Evolutionary conservation across 177 flowering plant species (phyloP), one percentile per base, ranked within the genome.

Genomic region (Telopea speciosissima): DNA sequence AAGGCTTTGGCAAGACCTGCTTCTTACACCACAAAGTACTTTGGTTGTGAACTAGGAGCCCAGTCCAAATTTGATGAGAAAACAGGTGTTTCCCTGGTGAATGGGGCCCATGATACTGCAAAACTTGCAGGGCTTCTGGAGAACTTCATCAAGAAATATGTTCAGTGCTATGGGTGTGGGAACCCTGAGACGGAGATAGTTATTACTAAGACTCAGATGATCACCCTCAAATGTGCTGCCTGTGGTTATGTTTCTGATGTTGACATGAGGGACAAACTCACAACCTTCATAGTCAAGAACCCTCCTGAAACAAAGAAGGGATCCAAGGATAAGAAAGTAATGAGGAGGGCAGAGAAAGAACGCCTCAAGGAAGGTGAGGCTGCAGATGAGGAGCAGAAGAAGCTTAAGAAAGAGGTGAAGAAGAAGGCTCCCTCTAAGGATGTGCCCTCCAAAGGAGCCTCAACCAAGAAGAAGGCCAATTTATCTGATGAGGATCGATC

Each of bases 331-430:
- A 91, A 93, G 83, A 93, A 93, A 77, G 90, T 90, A 25, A 80
- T 91, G 96, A 89, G 98, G 80, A 85, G 91, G 70, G 97, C 98
- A 58, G 98, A 93, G 83, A 93, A 91, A 75, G 98, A 93, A 81
- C 79, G 96, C 8, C 80, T 93, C 23, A 91, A 91, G 83, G 98
- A 89, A 78, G 98, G 98, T 8, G 97, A 91, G 68, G 93, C 86
- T 58, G 97, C 92, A 62, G 98, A 93, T 78, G 97, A 89, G 76
- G 98, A 88, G 79, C 83, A 28, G 73, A 89, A 88, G 84, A 90
- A 88, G 75, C 61, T 85, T 26, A 88, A 88, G 70, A 90, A 87
- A 65, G 93, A 90, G 31, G 80, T 77, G 24, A 90, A 88, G 80
- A 86, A 85, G 77, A 90, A 86, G 71, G 73, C 70, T 22, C 24